Evolutionary conservation across 306 rosid species (phyloP).

Genomic region (Prunus mume): DNA sequence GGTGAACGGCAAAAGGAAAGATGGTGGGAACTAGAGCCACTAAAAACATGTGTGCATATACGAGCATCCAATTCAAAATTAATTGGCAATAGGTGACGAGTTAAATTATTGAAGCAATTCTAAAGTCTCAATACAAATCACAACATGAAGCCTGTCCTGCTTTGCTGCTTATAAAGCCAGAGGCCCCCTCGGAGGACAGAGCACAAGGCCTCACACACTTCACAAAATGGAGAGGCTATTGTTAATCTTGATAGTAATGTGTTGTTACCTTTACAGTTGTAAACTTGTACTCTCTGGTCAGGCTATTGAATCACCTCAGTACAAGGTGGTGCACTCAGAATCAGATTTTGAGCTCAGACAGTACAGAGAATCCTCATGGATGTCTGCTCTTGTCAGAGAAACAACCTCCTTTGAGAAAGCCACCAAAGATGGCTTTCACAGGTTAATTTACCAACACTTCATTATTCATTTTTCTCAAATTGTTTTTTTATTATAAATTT

Average conservation of each 20-base stretch:
- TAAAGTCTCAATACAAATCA: background rate
- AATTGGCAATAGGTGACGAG: no score
- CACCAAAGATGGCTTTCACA: constrained; percentile 69
- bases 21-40: no score
- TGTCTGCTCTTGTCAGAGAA: constrained; percentile 47
- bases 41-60: no score
- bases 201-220: background rate
- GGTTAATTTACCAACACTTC: constrained; percentile 31
- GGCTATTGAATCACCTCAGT: constrained; percentile 56
- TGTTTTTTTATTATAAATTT: no score
- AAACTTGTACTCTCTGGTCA: constrained; percentile 5
- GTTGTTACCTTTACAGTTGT: constrained; percentile 13
- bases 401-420: constrained; percentile 55
- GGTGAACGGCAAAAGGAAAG: constrained; percentile 35
- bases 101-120: background rate
- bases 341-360: constrained; percentile 73
- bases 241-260: constrained; percentile 19
- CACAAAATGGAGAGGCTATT: constrained; percentile 29
- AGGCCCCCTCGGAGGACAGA: background rate
- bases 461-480: background rate
- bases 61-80: no score
- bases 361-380: constrained; percentile 62
- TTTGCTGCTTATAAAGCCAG: constrained; percentile 16
- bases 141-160: background rate
- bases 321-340: constrained; percentile 43